A percentile compares a stretch with the other conserved stretches of the same genome.
phyloP scores from a whole-genome alignment of 108 stramenopile genomes.

The Aurantiochytrium sp. region DNA sequence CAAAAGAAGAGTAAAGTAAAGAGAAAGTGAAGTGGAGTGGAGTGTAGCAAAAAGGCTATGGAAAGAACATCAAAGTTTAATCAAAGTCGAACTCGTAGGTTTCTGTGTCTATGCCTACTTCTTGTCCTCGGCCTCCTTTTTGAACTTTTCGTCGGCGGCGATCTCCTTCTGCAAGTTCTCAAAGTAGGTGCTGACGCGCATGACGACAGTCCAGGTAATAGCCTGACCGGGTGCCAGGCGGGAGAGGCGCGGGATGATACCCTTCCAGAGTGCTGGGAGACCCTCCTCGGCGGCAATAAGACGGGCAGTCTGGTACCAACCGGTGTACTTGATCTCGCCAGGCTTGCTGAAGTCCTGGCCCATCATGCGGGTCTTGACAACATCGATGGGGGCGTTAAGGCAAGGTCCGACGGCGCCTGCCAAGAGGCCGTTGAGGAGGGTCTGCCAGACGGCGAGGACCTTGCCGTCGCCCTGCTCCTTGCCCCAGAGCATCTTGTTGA shows the following conservation, averaged over 20 bases:
- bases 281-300: conserved; percentile 87
- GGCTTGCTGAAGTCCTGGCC: conserved; percentile 55
- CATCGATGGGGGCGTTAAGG: conserved; percentile 87
- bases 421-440: conserved; percentile 78
- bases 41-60: too few relatives aligned
- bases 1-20: too few relatives aligned
- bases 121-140: not conserved
- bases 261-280: conserved; percentile 82
- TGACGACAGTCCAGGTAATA: conserved; percentile 68
- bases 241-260: conserved; percentile 84
- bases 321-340: conserved; percentile 69
- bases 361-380: conserved; percentile 90
- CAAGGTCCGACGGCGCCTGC: conserved; percentile 86
- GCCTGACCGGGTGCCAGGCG: conserved; percentile 94
- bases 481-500: conserved; percentile 52
- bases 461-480: conserved; percentile 28
- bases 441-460: conserved; percentile 69
- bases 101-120: not conserved
- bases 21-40: too few relatives aligned
- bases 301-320: conserved; percentile 64
- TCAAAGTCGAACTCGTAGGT: not conserved
- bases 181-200: conserved; percentile 3
- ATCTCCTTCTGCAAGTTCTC: conserved; percentile 10
- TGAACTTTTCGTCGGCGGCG: not conserved
- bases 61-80: not conserved